Evolutionary conservation across 2,329 filamentous ascomycete species (phyloP).

Genomic region (Microdochium trichocladiopsis): DNA sequence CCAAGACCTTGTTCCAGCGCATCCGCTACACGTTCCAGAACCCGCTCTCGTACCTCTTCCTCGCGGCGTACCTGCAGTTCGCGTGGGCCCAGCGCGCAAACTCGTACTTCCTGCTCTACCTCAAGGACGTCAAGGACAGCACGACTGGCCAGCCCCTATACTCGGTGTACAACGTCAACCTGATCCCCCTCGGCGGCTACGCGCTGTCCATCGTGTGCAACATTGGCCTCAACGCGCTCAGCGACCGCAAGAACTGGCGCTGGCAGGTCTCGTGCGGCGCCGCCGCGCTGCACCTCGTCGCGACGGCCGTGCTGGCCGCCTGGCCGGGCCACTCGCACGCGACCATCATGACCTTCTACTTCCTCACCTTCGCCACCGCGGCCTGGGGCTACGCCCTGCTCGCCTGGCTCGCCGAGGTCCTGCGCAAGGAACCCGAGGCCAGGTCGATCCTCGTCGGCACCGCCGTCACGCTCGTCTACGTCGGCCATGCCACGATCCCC

Average conservation of each 20-base stretch:
- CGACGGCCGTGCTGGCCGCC: slow-evolving; percentile 24
- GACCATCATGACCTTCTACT: slow-evolving; percentile 26
- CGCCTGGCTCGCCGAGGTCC: slow-evolving; percentile 25
- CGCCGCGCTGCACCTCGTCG: slow-evolving; percentile 26
- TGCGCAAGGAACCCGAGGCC: slow-evolving; percentile 27
- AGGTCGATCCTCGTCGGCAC: slow-evolving; percentile 26
- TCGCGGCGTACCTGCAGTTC: slow-evolving; percentile 22
- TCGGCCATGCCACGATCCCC: slow-evolving; percentile 29
- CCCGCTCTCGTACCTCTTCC: slow-evolving; percentile 24
- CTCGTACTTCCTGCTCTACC: slow-evolving; percentile 25
- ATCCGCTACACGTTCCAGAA: slow-evolving; percentile 16
- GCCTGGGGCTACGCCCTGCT: slow-evolving; percentile 25
- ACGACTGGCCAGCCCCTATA: slow-evolving; percentile 15
- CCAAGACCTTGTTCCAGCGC: slow-evolving; percentile 7
- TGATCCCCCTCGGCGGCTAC: slow-evolving; percentile 36
- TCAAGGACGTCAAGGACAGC: slow-evolving; percentile 15
- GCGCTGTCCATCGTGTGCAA: slow-evolving; percentile 37
- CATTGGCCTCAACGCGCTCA: slow-evolving; percentile 44
- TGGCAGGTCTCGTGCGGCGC: slow-evolving; percentile 41
- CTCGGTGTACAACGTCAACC: slow-evolving; percentile 38
- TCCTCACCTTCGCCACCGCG: slow-evolving; percentile 26
- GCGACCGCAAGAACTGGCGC: slow-evolving; percentile 39
- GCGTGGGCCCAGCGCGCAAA: slow-evolving; percentile 27
- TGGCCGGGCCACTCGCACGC: slow-evolving; percentile 22
- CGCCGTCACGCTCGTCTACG: slow-evolving; percentile 28